Percentiles rank a stretch among this genome's conserved stretches.
Conservation (phyloP, 306 rosid genomes). For the Canavalia gladiata region DNA sequence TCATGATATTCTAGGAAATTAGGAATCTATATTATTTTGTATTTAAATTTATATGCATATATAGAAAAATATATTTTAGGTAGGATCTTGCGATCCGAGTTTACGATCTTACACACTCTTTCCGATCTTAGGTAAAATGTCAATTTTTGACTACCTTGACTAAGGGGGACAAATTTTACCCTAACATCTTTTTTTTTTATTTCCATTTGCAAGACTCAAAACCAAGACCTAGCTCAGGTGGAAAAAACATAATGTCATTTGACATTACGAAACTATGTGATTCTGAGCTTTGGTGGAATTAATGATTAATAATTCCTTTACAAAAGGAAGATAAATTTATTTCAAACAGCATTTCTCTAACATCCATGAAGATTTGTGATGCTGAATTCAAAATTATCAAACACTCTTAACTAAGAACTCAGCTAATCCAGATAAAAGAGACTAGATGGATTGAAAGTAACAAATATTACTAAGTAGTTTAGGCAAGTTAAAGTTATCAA, state of each 20-base stretch:
- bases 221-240: too few species aligned
- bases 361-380: neutral
- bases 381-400: slow-evolving; percentile 22
- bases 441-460: slow-evolving; percentile 29
- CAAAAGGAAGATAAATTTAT: slow-evolving; percentile 17
- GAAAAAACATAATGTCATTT: neutral
- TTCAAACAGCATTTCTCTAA: neutral
- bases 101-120: too few species aligned
- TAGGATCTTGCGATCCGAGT: too few species aligned
- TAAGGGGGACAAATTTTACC: too few species aligned
- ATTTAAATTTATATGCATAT: too few species aligned
- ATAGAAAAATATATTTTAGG: too few species aligned
- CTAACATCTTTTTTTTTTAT: too few species aligned
- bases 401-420: slow-evolving; percentile 3
- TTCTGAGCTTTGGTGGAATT: neutral
- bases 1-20: too few species aligned
- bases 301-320: neutral
- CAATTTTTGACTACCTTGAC: too few species aligned
- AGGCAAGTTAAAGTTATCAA: neutral
- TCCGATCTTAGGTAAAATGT: too few species aligned
- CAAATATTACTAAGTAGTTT: neutral
- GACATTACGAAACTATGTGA: neutral
- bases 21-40: too few species aligned
- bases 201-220: too few species aligned
- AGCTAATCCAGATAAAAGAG: slow-evolving; percentile 7